Percentiles rank a stretch among this genome's conserved stretches.
Conservation (phyloP, 805 yeast genomes). For the Metschnikowia continentalis region DNA sequence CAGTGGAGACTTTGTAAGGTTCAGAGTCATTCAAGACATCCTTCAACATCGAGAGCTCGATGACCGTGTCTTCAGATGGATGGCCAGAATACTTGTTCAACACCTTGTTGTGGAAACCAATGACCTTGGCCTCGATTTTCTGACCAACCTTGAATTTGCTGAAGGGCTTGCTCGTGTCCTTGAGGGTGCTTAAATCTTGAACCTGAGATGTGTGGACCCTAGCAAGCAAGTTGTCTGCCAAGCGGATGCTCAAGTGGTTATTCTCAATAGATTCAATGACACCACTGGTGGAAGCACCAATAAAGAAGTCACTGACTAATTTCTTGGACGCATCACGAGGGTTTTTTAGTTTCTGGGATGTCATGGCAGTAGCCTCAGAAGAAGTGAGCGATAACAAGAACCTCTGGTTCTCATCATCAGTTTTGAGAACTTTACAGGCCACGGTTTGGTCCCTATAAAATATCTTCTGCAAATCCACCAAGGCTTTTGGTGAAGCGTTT, state of each 20-base stretch:
- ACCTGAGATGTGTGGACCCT: slow-evolving; percentile 75
- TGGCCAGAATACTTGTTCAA: slow-evolving; percentile 61
- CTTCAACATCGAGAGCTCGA: slow-evolving; percentile 61
- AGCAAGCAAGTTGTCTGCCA: slow-evolving; percentile 78
- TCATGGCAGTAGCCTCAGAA: slow-evolving; percentile 11
- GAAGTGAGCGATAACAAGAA: slow-evolving; percentile 59
- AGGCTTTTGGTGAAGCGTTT: slow-evolving; percentile 53
- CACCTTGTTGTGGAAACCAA: slow-evolving; percentile 74
- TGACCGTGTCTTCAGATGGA: slow-evolving; percentile 45
- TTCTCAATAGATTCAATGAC: slow-evolving; percentile 58
- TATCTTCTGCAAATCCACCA: slow-evolving; percentile 48
- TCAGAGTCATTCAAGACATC: slow-evolving; percentile 27
- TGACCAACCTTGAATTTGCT: slow-evolving; percentile 56
- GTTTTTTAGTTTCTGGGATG: slow-evolving; percentile 29
- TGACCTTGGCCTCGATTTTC: slow-evolving; percentile 54
- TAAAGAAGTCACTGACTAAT: slow-evolving; percentile 45
- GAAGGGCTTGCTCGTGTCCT: slow-evolving; percentile 56
- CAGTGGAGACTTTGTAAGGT: slow-evolving; percentile 14
- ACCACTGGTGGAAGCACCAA: slow-evolving; percentile 63
- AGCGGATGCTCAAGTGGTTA: slow-evolving; percentile 67
- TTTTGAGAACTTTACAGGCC: slow-evolving; percentile 57
- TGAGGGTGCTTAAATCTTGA: slow-evolving; percentile 49
- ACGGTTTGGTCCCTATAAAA: slow-evolving; percentile 71
- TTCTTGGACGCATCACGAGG: slow-evolving; percentile 58
- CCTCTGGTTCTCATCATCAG: slow-evolving; percentile 66